Conservation (phyloP, 2,329 filamentous ascomycete species). For the Fusarium marasasianum region DNA sequence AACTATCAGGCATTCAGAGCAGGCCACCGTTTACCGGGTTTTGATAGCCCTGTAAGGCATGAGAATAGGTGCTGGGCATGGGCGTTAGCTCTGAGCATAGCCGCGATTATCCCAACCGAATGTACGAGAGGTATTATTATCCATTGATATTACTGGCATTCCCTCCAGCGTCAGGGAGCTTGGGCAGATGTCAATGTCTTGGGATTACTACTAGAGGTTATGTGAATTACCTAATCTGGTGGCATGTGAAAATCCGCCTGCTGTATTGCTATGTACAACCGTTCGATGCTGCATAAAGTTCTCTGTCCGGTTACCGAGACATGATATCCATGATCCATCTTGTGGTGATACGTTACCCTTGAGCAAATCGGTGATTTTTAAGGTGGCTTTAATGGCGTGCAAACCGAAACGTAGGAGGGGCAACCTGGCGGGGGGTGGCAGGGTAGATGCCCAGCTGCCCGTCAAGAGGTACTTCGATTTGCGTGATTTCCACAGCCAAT, state of each 20-base stretch:
- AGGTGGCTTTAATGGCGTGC: slow-evolving; percentile 24
- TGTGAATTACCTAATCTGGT: not conserved
- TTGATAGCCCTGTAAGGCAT: not conserved
- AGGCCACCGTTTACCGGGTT: not conserved
- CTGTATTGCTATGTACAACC: slow-evolving; percentile 21
- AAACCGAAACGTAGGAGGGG: slow-evolving; percentile 40
- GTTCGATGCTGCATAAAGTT: slow-evolving; percentile 7
- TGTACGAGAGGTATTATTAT: not conserved
- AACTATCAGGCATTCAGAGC: slow-evolving; percentile 3
- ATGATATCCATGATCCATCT: slow-evolving; percentile 3
- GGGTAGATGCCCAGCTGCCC: slow-evolving; percentile 26
- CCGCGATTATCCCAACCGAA: not conserved
- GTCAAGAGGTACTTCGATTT: slow-evolving; percentile 14
- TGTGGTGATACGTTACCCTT: slow-evolving; percentile 15
- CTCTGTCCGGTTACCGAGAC: slow-evolving; percentile 19
- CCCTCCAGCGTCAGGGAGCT: not conserved
- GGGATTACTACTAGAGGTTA: not conserved
- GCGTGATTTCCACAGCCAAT: not conserved
- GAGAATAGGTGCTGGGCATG: not conserved
- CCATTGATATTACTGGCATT: not conserved
- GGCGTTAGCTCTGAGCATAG: not conserved
- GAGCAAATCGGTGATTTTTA: slow-evolving; percentile 34
- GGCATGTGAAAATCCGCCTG: not conserved
- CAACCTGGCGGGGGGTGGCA: slow-evolving; percentile 38
- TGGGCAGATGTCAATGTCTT: not conserved